These are phyloP conservation scores for Saccharomycopsis crataegensis DNA, from an alignment of 1,139 yeast genomes.

Conservation along the genomic window DNA sequence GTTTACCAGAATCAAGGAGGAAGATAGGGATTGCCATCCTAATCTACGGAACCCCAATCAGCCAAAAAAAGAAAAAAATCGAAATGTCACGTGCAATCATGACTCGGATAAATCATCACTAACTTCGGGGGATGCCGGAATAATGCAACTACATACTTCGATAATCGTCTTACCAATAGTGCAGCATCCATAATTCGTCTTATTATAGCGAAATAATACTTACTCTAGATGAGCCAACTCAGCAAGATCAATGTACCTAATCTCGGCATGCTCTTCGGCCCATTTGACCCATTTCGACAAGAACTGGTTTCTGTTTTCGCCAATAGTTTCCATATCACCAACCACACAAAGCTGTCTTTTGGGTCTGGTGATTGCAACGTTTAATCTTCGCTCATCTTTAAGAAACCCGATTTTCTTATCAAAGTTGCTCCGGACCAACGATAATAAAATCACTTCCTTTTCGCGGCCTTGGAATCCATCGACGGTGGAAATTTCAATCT, in stretches of 20 bases:
- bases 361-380: slow-evolving; percentile 91
- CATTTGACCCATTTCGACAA: slow-evolving; percentile 62
- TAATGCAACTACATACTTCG: no score
- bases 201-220: no score
- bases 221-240: not conserved
- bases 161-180: no score
- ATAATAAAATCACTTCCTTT: slow-evolving; percentile 75
- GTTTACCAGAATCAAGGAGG: no score
- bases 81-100: no score
- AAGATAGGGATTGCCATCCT: no score
- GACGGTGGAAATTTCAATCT: slow-evolving; percentile 76
- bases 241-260: slow-evolving; percentile 54
- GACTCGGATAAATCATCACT: no score
- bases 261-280: slow-evolving; percentile 61
- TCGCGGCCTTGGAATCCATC: slow-evolving; percentile 93
- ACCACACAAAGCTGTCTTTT: slow-evolving; percentile 77
- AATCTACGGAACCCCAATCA: no score
- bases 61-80: no score
- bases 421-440: slow-evolving; percentile 72
- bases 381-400: slow-evolving; percentile 61
- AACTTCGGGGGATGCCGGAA: no score
- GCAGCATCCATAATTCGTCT: no score
- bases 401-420: slow-evolving; percentile 66
- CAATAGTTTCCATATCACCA: slow-evolving; percentile 71
- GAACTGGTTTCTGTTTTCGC: slow-evolving; percentile 36